phyloP scores from a whole-genome alignment of 2,329 filamentous ascomycete genomes.

The Fusarium proliferatum region DNA sequence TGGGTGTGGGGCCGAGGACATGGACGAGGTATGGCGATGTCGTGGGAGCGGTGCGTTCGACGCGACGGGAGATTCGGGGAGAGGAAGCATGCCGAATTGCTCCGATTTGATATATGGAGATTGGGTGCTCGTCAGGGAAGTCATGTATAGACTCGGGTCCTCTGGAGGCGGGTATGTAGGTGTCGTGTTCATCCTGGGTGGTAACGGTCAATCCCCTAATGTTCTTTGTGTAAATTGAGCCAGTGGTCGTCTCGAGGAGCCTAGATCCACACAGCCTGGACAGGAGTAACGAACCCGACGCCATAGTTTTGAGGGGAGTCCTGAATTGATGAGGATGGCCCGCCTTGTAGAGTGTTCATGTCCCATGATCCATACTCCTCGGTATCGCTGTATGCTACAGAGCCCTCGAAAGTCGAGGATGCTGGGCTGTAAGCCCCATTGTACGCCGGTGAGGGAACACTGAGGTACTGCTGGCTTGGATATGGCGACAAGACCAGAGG shows the following conservation, averaged over 20 bases:
- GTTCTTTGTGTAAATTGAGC: slow-evolving; percentile 52
- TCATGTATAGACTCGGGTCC: slow-evolving; percentile 52
- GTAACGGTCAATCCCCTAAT: slow-evolving; percentile 65
- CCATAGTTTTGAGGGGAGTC: slow-evolving; percentile 56
- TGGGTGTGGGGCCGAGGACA: slow-evolving; percentile 51
- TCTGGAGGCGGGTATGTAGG: slow-evolving; percentile 59
- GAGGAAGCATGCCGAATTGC: slow-evolving; percentile 56
- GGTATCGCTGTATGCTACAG: slow-evolving; percentile 70
- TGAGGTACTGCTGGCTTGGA: slow-evolving; percentile 67
- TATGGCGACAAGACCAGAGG: slow-evolving; percentile 68
- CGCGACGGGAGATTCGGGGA: slow-evolving; percentile 58
- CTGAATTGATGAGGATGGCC: slow-evolving; percentile 60
- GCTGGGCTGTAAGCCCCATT: slow-evolving; percentile 69
- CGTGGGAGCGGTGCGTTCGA: slow-evolving; percentile 50
- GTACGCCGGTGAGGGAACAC: slow-evolving; percentile 71
- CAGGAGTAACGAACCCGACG: slow-evolving; percentile 72
- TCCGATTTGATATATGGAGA: slow-evolving; percentile 60
- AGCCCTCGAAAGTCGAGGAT: slow-evolving; percentile 72
- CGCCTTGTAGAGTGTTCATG: slow-evolving; percentile 55
- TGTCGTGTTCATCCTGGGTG: slow-evolving; percentile 63
- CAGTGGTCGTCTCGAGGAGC: slow-evolving; percentile 53
- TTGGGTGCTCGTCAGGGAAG: slow-evolving; percentile 53
- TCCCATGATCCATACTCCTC: slow-evolving; percentile 67
- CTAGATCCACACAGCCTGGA: slow-evolving; percentile 71
- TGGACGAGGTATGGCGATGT: slow-evolving; percentile 53